Evolutionary conservation across 768 basidiomycete species (phyloP).

Genomic region (Phanerochaete carnosa): DNA sequence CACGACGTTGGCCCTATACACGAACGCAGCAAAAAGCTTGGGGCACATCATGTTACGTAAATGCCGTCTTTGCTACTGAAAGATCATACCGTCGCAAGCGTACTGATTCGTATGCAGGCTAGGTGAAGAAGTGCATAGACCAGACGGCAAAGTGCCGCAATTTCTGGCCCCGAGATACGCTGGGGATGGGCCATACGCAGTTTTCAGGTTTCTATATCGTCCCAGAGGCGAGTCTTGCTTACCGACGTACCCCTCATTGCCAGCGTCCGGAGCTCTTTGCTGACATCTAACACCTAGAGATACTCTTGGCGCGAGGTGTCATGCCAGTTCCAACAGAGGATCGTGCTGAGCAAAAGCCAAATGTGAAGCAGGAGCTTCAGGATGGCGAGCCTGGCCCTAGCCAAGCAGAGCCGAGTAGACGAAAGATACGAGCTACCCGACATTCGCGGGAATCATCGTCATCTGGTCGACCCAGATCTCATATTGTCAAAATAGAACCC

Average conservation of each 20-base stretch:
- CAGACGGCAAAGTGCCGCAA: not conserved
- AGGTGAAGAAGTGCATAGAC: not conserved
- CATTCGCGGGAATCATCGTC: not conserved
- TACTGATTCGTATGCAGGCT: not conserved
- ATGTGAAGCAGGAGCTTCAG: not conserved
- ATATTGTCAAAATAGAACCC: not conserved
- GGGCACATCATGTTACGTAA: slow-evolving; percentile 3
- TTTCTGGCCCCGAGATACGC: not conserved
- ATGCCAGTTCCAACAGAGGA: not conserved
- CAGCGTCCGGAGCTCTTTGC: too few relatives aligned
- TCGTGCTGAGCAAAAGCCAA: not conserved
- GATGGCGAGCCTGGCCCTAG: not conserved
- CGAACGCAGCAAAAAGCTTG: slow-evolving; percentile 12
- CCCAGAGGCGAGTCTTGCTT: slow-evolving; percentile 3
- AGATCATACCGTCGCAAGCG: not conserved
- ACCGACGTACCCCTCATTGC: too few relatives aligned
- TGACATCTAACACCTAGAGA: not conserved
- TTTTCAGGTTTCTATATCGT: slow-evolving; percentile 8
- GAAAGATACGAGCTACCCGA: not conserved
- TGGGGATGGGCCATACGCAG: slow-evolving; percentile 1
- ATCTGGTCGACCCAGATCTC: not conserved
- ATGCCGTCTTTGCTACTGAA: not conserved
- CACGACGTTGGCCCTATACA: slow-evolving; percentile 4
- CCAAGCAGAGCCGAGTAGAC: not conserved
- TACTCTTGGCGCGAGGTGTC: not conserved